Evolutionary conservation across 2,329 filamentous ascomycete species (phyloP), one percentile per base, ranked within the genome.

Genomic region (Blastomyces emzantsi): DNA sequence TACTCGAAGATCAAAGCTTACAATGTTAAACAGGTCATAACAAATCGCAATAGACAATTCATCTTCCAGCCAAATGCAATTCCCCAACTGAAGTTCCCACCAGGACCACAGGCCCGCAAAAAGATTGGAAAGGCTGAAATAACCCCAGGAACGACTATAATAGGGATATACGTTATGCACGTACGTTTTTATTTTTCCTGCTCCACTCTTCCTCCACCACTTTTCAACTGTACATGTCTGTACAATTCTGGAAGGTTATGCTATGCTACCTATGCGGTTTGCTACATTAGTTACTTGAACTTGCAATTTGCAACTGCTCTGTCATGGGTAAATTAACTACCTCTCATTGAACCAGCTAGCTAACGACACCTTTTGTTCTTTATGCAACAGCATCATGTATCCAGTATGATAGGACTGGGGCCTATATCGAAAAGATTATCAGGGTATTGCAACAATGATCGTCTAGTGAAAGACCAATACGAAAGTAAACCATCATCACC

Each of bases 141-240:
- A 15, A 33, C 45, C 13, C 60, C 62, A 5, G 67, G 63, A 8
- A 63, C 49, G 17, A 68, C 68, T 15, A 65, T 70, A 47, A 70
- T 66, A 13, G 68, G 68, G 41, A 64, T 70, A 61, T 69, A 67
- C 55, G 62, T 67, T 25, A 69, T 66, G 63, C 64, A 68, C 62
- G 67, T 69, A 65, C 45, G 66, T 66, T 55, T 36, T 61, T 61
- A 55, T 64, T 62, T 66, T 64, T 15, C 30, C 33, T n/a, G n/a
- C n/a, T 36, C 17, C n/a, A 25, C 19, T 19, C 17, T 17, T 17
- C 41, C 41, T 41, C 11, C 11, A 33, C 33, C 33, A 33, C 7
- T 33, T 33, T 33, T 5, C 33, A 33, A 5, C 33, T 33, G 7
- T 33, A 33, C 1, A 33, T 33, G 33, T 33, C 28, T 30, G 4